These are phyloP conservation scores for Arachis monticola DNA, from an alignment of 331 rosid genomes.

Conservation along the genomic window DNA sequence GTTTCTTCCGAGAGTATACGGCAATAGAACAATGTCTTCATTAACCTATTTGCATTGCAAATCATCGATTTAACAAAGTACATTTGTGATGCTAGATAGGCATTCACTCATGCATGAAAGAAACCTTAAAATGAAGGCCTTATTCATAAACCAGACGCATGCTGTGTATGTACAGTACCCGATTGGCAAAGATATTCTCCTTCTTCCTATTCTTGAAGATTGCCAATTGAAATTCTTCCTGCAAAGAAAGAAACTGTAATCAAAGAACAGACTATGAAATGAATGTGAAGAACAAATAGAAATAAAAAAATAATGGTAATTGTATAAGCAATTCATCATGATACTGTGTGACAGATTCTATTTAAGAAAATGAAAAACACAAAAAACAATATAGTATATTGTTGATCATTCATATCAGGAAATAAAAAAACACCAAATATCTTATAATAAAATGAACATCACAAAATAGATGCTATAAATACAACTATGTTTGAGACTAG, in stretches of 20 bases:
- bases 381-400: not conserved
- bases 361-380: conserved; percentile 54
- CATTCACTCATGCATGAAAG: conserved; percentile 27
- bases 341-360: too few relatives aligned
- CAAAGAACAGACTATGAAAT: conserved; percentile 24
- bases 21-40: conserved; percentile 27
- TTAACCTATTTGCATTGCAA: conserved; percentile 16
- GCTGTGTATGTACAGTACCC: conserved; percentile 57
- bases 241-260: conserved; percentile 44
- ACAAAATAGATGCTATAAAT: too few relatives aligned
- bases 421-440: not conserved
- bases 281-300: conserved; percentile 21
- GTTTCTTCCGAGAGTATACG: not conserved
- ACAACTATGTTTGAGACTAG: too few relatives aligned
- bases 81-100: not conserved
- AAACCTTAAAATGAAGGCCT: not conserved
- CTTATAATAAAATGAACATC: too few relatives aligned
- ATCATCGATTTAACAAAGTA: conserved; percentile 12
- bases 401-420: too few relatives aligned
- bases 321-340: too few relatives aligned
- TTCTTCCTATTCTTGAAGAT: conserved; percentile 89
- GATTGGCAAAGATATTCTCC: conserved; percentile 89
- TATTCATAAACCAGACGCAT: conserved; percentile 18
- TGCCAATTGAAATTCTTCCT: conserved; percentile 99
- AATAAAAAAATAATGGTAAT: not conserved